Evolutionary conservation across 176 grass and related monocot genomes (phyloP).

Genomic region (Lolium perenne): DNA sequence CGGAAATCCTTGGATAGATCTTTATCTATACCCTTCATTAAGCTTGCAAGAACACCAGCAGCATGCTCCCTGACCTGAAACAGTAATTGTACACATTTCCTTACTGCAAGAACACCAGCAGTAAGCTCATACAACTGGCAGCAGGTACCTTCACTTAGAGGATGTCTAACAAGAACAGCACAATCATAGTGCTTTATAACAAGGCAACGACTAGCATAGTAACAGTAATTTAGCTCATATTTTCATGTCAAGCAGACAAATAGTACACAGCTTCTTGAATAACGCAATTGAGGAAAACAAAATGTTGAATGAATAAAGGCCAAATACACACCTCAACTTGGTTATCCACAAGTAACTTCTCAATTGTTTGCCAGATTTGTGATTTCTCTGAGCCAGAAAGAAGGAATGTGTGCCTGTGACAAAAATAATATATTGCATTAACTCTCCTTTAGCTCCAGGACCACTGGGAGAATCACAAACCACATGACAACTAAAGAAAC

Average conservation of each 20-base stretch:
- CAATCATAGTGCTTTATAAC: background rate
- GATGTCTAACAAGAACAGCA: constrained; percentile 1
- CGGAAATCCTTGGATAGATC: constrained; percentile 78
- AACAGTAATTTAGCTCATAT: background rate
- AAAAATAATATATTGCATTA: constrained; percentile 35
- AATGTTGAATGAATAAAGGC: background rate
- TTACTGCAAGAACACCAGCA: too few species aligned
- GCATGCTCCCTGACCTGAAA: constrained; percentile 90
- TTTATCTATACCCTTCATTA: constrained; percentile 92
- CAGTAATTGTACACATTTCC: too few species aligned
- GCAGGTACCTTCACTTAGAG: constrained; percentile 12
- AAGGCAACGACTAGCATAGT: constrained; percentile 17
- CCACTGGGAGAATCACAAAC: constrained; percentile 3
- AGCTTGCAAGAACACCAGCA: constrained; percentile 90
- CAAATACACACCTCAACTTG: constrained; percentile 89
- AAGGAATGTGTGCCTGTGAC: constrained; percentile 83
- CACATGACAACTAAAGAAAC: background rate
- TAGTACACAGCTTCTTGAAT: background rate
- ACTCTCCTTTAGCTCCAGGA: constrained; percentile 27
- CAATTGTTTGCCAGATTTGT: constrained; percentile 86
- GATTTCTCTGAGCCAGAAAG: constrained; percentile 76
- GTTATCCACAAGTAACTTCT: constrained; percentile 90
- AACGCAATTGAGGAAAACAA: background rate
- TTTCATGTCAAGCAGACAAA: constrained; percentile 3
- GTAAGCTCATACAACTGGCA: constrained; percentile 16